These are phyloP conservation scores for Tephrocybe rancida DNA, from an alignment of 768 basidiomycete genomes.

Conservation along the genomic window DNA sequence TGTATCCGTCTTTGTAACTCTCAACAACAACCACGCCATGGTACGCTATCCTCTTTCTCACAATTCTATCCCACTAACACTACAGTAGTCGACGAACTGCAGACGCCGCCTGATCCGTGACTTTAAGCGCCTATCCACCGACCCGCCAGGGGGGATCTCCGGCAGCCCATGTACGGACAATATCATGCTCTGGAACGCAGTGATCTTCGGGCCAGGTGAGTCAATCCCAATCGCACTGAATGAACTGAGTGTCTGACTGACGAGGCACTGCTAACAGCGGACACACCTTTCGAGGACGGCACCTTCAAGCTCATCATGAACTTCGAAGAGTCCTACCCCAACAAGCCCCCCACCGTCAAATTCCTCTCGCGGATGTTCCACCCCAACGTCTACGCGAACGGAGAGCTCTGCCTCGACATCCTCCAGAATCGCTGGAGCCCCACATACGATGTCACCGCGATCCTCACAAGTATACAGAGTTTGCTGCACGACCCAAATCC, in stretches of 20 bases:
- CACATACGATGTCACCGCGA: conserved; percentile 98
- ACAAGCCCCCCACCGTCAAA: conserved; percentile 96
- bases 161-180: conserved; percentile 98
- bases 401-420: conserved; percentile 97
- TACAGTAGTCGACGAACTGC: conserved; percentile 90
- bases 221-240: no score
- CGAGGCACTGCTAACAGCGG: no score
- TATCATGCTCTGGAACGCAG: conserved; percentile 99
- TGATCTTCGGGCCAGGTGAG: conserved; percentile 97
- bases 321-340: conserved; percentile 98
- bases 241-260: no score
- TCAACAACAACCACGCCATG: neutral
- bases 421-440: conserved; percentile 99
- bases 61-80: neutral
- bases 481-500: conserved; percentile 98
- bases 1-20: neutral
- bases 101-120: conserved; percentile 95
- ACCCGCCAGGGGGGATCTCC: conserved; percentile 95
- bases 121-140: conserved; percentile 93
- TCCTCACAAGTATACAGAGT: conserved; percentile 95
- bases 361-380: conserved; percentile 99
- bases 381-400: conserved; percentile 98
- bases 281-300: conserved; percentile 99
- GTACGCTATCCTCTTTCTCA: neutral
- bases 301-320: conserved; percentile 96